Evolutionary conservation across 371 early-diverging fungal species (phyloP).

Genomic region (Mucor velutinosus): DNA sequence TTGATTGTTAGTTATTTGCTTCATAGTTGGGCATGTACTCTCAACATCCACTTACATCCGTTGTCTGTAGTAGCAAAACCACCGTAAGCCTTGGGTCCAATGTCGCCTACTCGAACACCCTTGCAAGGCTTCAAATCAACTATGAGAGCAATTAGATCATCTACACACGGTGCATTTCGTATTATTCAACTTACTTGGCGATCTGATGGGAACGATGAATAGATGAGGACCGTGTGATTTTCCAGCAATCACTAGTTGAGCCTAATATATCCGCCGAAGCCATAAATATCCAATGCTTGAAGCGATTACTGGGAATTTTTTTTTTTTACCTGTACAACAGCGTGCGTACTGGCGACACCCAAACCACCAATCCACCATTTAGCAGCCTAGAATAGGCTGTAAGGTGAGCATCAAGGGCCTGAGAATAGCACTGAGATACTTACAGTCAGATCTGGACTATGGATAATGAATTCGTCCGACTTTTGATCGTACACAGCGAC

Average conservation of each 20-base stretch:
- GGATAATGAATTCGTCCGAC: constrained; percentile 82
- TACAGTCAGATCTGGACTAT: constrained; percentile 75
- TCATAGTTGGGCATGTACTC: background rate
- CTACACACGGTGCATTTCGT: background rate
- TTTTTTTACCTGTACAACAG: constrained; percentile 64
- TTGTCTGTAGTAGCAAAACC: constrained; percentile 79
- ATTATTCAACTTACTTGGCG: constrained; percentile 41
- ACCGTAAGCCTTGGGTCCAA: constrained; percentile 82
- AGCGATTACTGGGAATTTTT: background rate
- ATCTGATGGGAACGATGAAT: constrained; percentile 85
- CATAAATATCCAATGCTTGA: background rate
- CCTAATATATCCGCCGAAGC: constrained; percentile 34
- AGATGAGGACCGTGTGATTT: constrained; percentile 81
- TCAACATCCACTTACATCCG: constrained; percentile 60
- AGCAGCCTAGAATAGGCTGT: constrained; percentile 44
- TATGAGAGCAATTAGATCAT: background rate
- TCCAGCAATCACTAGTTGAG: constrained; percentile 75
- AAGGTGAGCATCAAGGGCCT: background rate
- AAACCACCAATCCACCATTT: constrained; percentile 94
- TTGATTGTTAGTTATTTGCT: background rate
- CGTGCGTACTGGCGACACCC: constrained; percentile 69
- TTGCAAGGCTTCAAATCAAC: constrained; percentile 68
- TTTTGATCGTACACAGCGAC: constrained; percentile 78
- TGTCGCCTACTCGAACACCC: constrained; percentile 88
- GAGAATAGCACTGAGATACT: background rate